Conservation (phyloP, 768 basidiomycete genomes). For the Aureoboletus auriporus region DNA sequence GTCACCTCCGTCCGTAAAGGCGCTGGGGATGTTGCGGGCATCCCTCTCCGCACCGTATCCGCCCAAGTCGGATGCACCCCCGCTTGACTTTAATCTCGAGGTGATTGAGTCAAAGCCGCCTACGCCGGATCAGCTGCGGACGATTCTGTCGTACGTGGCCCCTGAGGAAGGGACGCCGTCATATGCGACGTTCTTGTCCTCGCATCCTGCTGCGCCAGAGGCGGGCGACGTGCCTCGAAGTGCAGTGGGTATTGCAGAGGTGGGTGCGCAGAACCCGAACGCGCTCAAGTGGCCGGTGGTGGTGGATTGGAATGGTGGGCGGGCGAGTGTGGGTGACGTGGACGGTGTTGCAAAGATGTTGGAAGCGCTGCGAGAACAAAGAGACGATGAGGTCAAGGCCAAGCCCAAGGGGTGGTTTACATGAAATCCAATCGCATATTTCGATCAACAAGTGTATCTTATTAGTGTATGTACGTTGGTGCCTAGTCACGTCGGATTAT, state of each 20-base stretch:
- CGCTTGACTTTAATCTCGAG: slow-evolving; percentile 68
- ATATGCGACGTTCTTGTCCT: slow-evolving; percentile 48
- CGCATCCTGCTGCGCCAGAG: slow-evolving; percentile 48
- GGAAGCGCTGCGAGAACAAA: slow-evolving; percentile 57
- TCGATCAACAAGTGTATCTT: slow-evolving; percentile 22
- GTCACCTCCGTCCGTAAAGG: slow-evolving; percentile 61
- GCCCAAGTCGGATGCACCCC: slow-evolving; percentile 39
- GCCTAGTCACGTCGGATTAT: too few relatives aligned
- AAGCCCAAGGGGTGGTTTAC: slow-evolving; percentile 22
- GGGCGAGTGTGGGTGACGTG: slow-evolving; percentile 60
- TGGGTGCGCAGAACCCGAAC: slow-evolving; percentile 53
- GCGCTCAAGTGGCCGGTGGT: slow-evolving; percentile 78
- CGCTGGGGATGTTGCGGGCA: slow-evolving; percentile 54
- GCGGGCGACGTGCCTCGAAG: slow-evolving; percentile 38
- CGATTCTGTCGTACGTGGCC: slow-evolving; percentile 58
- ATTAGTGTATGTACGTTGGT: neutral
- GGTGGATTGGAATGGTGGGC: slow-evolving; percentile 70
- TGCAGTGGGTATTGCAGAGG: slow-evolving; percentile 42
- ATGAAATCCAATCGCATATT: slow-evolving; percentile 56
- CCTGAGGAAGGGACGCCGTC: slow-evolving; percentile 26
- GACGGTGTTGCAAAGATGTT: slow-evolving; percentile 67
- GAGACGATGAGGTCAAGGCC: slow-evolving; percentile 61
- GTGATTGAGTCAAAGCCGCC: slow-evolving; percentile 64
- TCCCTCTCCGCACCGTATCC: slow-evolving; percentile 64
- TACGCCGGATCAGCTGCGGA: slow-evolving; percentile 62